Evolutionary conservation across 2,329 filamentous ascomycete species (phyloP), one percentile per base, ranked within the genome.

Genomic region (Stachybotrys chlorohalonatus): DNA sequence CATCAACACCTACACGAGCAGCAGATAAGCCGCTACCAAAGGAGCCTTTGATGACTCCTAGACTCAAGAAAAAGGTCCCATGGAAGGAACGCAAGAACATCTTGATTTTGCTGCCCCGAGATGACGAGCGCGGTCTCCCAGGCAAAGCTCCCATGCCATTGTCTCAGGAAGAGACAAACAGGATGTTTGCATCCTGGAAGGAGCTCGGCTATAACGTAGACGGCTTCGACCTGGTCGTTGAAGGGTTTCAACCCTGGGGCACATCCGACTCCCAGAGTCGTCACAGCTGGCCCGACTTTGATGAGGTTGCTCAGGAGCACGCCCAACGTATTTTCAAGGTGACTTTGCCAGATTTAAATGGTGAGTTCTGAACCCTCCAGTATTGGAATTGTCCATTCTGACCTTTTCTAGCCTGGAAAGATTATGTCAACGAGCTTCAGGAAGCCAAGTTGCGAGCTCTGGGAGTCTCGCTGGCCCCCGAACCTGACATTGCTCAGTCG

Each of bases 381-480:
- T 11, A 32, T 24, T 15, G 9, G 4, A 39, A 7, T 15, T 17
- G 47, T 31, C 49, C 7, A 31, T 6, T 52, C 64, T 64, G 63
- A 31, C 31, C 2, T 47, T 52, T 5, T 53, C n/a, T 55, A 78
- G 78, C 80, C 1, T 84, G 81, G 81, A 87, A 90, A 64, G 77
- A 84, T 31, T 96, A 97, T 69, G 87, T 92, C 56, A 82, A 87
- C 54, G 86, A 87, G 60, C 75, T 97, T 42, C 85, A 89, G 61
- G 94, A 99, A 73, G 90, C 93, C 57, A 99, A 96, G 73, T 78
- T 99, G 53, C 85, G 91, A 57, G 92, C 93, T 52, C 79, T 99
- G 54, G 94, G 94, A 59, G 94, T 97, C 11, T 91, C 84, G 16
- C 79, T 89, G 57, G 89, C 85, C 42, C 86, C 90, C 6, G 89